Evolutionary conservation across 2,329 filamentous ascomycete species (phyloP).

Genomic region (Colletotrichum musae): DNA sequence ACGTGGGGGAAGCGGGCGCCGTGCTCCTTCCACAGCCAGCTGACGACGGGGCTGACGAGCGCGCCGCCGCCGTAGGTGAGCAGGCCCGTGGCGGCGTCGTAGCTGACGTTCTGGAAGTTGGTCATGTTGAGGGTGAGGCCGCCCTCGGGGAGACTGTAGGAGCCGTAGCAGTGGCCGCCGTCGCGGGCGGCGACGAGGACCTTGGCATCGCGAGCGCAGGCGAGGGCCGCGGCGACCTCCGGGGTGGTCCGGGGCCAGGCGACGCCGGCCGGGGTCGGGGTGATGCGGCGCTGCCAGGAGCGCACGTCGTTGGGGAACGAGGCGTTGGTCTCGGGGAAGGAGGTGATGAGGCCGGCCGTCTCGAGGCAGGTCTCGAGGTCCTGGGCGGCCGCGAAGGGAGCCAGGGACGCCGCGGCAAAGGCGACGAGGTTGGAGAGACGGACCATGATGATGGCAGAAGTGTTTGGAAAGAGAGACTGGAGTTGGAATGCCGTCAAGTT

Average conservation of each 20-base stretch:
- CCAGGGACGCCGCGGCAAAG: constrained; percentile 19
- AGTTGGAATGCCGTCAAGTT: constrained; percentile 9
- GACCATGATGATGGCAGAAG: constrained; percentile 19
- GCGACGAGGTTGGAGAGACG: constrained; percentile 21
- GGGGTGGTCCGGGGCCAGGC: constrained; percentile 35
- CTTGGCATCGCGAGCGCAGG: constrained; percentile 38
- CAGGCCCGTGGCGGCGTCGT: constrained; percentile 26
- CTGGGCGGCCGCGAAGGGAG: constrained; percentile 7
- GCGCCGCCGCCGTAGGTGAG: constrained; percentile 39
- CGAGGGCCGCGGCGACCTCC: constrained; percentile 36
- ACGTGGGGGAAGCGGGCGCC: constrained; percentile 41
- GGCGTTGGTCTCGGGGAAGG: constrained; percentile 36
- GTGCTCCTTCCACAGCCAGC: constrained; percentile 39
- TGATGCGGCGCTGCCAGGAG: constrained; percentile 39
- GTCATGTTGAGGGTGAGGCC: constrained; percentile 40
- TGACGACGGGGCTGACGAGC: constrained; percentile 38
- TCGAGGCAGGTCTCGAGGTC: constrained; percentile 36
- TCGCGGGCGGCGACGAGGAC: constrained; percentile 39
- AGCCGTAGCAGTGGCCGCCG: constrained; percentile 39
- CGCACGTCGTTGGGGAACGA: constrained; percentile 32
- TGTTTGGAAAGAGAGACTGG: constrained; percentile 18
- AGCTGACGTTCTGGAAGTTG: constrained; percentile 37
- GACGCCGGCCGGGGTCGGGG: constrained; percentile 38
- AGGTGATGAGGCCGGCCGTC: constrained; percentile 36
- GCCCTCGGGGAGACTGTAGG: constrained; percentile 32